Conservation (phyloP, 2,329 filamentous ascomycete species). For the Truncatella angustata region DNA sequence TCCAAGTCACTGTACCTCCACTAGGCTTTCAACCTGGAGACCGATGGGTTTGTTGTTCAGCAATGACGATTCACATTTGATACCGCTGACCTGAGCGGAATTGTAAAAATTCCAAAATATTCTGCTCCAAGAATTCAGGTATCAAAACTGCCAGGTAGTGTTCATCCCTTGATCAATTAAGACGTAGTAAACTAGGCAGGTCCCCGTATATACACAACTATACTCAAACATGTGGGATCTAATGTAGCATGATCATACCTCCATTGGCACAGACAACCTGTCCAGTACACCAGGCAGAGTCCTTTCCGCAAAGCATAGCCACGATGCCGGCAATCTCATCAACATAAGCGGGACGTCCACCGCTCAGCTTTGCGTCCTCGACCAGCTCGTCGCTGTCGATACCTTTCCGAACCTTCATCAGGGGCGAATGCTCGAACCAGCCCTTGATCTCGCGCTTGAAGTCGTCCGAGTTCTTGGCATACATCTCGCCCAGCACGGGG, state of each 20-base stretch:
- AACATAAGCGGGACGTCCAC: constrained; percentile 62
- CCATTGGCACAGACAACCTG: constrained; percentile 80
- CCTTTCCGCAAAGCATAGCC: constrained; percentile 70
- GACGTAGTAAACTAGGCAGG: no score
- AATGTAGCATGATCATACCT: constrained; percentile 36
- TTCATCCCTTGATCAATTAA: no score
- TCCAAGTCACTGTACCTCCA: no score
- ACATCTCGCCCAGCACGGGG: constrained; percentile 54
- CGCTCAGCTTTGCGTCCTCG: constrained; percentile 52
- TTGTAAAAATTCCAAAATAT: no score
- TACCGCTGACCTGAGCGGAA: no score
- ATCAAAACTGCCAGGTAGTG: no score
- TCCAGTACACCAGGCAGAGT: constrained; percentile 76
- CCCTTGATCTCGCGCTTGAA: constrained; percentile 41
- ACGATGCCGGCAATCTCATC: constrained; percentile 74
- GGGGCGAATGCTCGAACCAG: constrained; percentile 54
- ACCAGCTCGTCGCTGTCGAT: constrained; percentile 63
- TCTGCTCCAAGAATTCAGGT: no score
- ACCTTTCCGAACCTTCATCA: constrained; percentile 58
- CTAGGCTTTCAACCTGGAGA: no score
- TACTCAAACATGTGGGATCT: background rate
- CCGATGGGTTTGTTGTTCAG: no score
- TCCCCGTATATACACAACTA: no score
- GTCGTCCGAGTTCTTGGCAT: constrained; percentile 39
- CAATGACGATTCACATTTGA: no score